Conservation (phyloP, 169 alveolate species). For the Toxoplasma gondii region DNA sequence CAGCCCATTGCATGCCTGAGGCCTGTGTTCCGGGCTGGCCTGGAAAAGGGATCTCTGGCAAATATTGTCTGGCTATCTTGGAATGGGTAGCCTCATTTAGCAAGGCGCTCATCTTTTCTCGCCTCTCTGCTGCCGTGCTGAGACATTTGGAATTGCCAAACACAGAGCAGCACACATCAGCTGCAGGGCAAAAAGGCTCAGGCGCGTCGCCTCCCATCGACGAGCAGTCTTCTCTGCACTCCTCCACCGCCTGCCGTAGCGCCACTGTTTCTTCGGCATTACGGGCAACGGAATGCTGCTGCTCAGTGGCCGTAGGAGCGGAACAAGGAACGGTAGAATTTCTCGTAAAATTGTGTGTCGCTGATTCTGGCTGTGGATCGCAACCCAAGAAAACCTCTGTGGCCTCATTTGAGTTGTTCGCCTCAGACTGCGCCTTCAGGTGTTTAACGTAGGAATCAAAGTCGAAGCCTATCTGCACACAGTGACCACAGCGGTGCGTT, state of each 20-base stretch:
- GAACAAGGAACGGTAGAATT: not conserved
- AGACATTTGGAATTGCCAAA: constrained; percentile 60
- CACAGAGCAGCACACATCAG: constrained; percentile 54
- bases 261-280: not conserved
- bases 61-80: not conserved
- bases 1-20: constrained; percentile 65
- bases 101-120: not conserved
- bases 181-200: constrained; percentile 30
- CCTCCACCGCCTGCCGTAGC: constrained; percentile 43
- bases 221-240: constrained; percentile 47
- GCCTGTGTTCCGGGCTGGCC: not conserved
- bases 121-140: constrained; percentile 12
- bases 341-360: not conserved
- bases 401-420: not conserved
- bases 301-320: not conserved
- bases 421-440: not conserved
- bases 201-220: not conserved
- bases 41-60: not conserved
- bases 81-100: not conserved
- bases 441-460: constrained; percentile 53
- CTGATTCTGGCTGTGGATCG: not conserved
- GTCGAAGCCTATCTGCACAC: constrained; percentile 52
- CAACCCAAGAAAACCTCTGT: not conserved
- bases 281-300: not conserved
- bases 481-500: not conserved